Percentiles rank a stretch among this genome's conserved stretches.
phyloP scores from a whole-genome alignment of 1,139 yeast genomes.

The Candida dubliniensis region DNA sequence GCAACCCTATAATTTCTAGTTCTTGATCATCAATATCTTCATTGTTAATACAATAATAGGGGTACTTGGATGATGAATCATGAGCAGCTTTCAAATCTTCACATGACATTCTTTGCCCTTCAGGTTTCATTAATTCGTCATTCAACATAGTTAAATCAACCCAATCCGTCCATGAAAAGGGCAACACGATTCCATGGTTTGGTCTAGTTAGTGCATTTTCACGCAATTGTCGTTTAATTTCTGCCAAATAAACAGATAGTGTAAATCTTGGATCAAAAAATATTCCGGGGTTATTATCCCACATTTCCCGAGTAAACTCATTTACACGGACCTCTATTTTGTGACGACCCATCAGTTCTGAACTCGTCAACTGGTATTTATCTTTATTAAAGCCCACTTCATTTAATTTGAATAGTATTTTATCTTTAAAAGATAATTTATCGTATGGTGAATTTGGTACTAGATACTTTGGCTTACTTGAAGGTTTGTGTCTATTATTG shows the following conservation, averaged over 20 bases:
- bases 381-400: constrained; percentile 19
- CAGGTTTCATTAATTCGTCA: constrained; percentile 36
- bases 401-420: constrained; percentile 22
- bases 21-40: constrained; percentile 26
- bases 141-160: constrained; percentile 32
- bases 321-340: constrained; percentile 21
- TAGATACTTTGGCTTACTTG: neutral
- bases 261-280: constrained; percentile 28
- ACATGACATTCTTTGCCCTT: constrained; percentile 36
- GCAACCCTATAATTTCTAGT: constrained; percentile 20
- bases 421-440: constrained; percentile 18
- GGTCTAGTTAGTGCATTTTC: constrained; percentile 13
- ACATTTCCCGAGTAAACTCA: constrained; percentile 19
- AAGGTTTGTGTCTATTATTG: too few relatives aligned
- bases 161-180: constrained; percentile 37
- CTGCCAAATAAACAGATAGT: constrained; percentile 21
- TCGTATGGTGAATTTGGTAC: constrained; percentile 20
- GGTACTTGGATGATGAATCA: constrained; percentile 19
- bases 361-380: constrained; percentile 29
- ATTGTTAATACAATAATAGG: constrained; percentile 26
- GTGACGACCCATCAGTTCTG: constrained; percentile 24
- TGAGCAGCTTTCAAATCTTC: constrained; percentile 24
- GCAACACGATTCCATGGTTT: constrained; percentile 25
- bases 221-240: constrained; percentile 15
- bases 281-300: constrained; percentile 17